Evolutionary conservation across 768 basidiomycete genomes (phyloP), one percentile per base, ranked within the genome.

Genomic region (Termitomyces sp.): DNA sequence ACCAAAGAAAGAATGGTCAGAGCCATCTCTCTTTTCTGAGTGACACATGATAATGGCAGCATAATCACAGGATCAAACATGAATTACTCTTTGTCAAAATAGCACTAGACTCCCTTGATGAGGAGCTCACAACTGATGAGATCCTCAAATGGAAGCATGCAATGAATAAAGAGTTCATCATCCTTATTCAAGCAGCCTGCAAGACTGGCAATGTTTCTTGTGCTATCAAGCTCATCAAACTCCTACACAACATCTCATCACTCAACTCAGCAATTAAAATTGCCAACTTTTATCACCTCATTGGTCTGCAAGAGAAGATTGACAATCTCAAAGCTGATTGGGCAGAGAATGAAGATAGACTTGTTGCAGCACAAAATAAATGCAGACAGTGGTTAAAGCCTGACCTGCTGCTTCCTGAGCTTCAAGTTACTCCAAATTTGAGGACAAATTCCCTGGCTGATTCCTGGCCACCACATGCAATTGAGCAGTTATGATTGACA

Each of bases 151-250:
- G 86, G 46, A 94, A 97, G 74, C 79, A 93, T 58, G 81, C 84
- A 7, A 83, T 96, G 59, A 97, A 99, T 79, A 98, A 94, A 70
- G 87, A 87, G 65, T 79, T 98, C 60, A 85, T 99, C 42, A 83
- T 89, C 63, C 86, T 98, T 62, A 88, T 98, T 64, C 92, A 94
- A 74, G 81, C 77, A 14, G 92, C 95, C 5, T 97, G 94, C 80
- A 97, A 97, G 77, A 80, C 79, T 10, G 91, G 91, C 71, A 89
- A 92, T 67, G 79, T 89, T 4, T 81, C 94, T 36, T 90, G 95
- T 11, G 97, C 92, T 0, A 82, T 98, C 65, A 97, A 98, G 70
- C 79, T 95, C 48, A 82, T 86, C 10, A 87, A 87, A 59, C 82
- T 95, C 48, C 77, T 99, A 49, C 88, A 94, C 69, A 85, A 91